Evolutionary conservation across 1,284 basidiomycete species (phyloP).

Genomic region (Malassezia restricta): DNA sequence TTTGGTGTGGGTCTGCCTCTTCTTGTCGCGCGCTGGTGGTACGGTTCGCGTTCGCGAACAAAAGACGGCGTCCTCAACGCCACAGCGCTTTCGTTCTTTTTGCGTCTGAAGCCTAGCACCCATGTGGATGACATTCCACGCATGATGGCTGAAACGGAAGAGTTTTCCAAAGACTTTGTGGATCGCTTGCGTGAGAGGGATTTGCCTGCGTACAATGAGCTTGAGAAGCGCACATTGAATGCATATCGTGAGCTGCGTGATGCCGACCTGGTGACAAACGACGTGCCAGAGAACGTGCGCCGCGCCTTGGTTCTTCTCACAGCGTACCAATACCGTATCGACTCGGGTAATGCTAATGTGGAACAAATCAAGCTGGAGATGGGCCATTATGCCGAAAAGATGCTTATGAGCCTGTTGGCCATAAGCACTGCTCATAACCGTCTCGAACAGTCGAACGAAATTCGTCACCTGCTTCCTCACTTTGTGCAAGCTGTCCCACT

Average conservation of each 20-base stretch:
- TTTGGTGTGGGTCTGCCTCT: constrained; percentile 77
- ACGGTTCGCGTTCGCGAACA: constrained; percentile 75
- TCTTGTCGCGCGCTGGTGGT: constrained; percentile 85
- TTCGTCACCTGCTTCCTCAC: constrained; percentile 72
- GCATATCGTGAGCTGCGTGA: background rate
- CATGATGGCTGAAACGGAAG: constrained; percentile 62
- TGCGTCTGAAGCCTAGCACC: constrained; percentile 67
- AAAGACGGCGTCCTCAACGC: constrained; percentile 78
- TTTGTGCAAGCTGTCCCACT: constrained; percentile 66
- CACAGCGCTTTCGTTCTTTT: constrained; percentile 83
- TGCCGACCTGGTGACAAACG: background rate
- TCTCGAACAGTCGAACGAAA: constrained; percentile 66
- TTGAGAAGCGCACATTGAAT: constrained; percentile 50
- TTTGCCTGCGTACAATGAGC: constrained; percentile 38
- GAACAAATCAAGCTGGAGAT: constrained; percentile 22
- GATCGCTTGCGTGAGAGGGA: constrained; percentile 29
- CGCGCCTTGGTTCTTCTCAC: constrained; percentile 55
- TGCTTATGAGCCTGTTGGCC: constrained; percentile 69
- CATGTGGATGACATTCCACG: constrained; percentile 63
- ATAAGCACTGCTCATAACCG: constrained; percentile 79
- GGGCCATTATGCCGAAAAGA: constrained; percentile 34
- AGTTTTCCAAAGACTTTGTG: constrained; percentile 54
- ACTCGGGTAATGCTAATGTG: constrained; percentile 20
- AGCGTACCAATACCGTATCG: constrained; percentile 64
- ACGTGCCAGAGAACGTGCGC: constrained; percentile 20